Evolutionary conservation across 2,329 filamentous ascomycete genomes (phyloP).

Genomic region (Curvularia spicifera): DNA sequence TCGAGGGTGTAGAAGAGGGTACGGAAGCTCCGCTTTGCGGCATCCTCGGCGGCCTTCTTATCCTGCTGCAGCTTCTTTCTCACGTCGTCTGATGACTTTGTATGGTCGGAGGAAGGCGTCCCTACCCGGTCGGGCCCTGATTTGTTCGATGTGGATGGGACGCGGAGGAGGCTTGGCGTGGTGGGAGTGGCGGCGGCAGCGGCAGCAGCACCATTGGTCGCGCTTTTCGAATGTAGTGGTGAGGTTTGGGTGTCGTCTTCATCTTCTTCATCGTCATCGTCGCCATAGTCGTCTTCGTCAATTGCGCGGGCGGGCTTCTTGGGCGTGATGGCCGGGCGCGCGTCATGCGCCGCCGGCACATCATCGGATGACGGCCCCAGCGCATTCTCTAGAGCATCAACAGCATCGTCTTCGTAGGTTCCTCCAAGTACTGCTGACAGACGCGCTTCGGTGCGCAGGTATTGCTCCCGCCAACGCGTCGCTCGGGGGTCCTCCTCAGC

Average conservation of each 20-base stretch:
- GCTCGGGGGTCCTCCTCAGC: slow-evolving; percentile 56
- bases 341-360: slow-evolving; percentile 49
- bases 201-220: slow-evolving; percentile 61
- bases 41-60: slow-evolving; percentile 87
- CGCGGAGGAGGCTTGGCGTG: slow-evolving; percentile 66
- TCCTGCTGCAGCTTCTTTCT: slow-evolving; percentile 92
- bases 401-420: slow-evolving; percentile 33
- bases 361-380: slow-evolving; percentile 35
- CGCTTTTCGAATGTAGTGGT: slow-evolving; percentile 58
- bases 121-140: slow-evolving; percentile 65
- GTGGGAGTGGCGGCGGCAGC: slow-evolving; percentile 63
- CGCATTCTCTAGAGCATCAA: slow-evolving; percentile 36
- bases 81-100: slow-evolving; percentile 81
- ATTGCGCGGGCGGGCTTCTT: slow-evolving; percentile 80
- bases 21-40: slow-evolving; percentile 87
- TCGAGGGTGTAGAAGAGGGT: slow-evolving; percentile 95
- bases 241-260: slow-evolving; percentile 54
- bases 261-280: slow-evolving; percentile 69
- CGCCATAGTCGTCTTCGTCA: slow-evolving; percentile 84
- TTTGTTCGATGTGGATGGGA: slow-evolving; percentile 71
- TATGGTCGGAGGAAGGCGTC: slow-evolving; percentile 61
- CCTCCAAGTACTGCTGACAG: slow-evolving; percentile 76
- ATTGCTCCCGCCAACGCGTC: slow-evolving; percentile 75
- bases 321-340: slow-evolving; percentile 58
- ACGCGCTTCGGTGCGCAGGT: slow-evolving; percentile 76